Evolutionary conservation across 2,329 filamentous ascomycete species (phyloP), one percentile per base, ranked within the genome.

Genomic region (Scedosporium dehoogii): DNA sequence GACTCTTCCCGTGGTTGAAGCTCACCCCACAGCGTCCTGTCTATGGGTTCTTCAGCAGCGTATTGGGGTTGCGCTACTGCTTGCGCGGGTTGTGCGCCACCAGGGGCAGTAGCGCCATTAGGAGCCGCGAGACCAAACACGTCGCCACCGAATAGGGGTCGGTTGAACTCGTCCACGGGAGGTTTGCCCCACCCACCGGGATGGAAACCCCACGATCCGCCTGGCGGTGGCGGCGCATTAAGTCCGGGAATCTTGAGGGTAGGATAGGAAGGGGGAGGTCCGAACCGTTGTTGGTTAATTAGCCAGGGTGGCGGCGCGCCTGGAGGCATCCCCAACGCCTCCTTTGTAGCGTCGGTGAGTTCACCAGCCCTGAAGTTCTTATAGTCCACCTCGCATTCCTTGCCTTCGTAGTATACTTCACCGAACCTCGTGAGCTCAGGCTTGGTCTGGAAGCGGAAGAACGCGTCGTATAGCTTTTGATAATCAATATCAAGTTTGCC

Each of bases 321-420:
- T 14, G 91, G 90, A 23, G 92, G 90, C 79, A 99, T 97, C 69
- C 91, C 94, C 1, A 99, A 83, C 4, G 94, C 93, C 71, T 97
- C 93, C 70, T 91, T 93, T 48, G 97, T 82, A 68, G 91, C 87
- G 62, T 97, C 91, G 68, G 88, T 94, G 58, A 97, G 75, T 69
- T 97, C 92, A 42, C 94, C 94, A 1, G 94, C 91, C 66, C 92
- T 87, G 64, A 97, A 84, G 75, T 97, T 90, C 68, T 90, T 88
- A 66, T 96, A 83, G 72, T 97, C 96, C 0, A 94, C 96, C 75
- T 99, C 94, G 71, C 91, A 94, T 73, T 99, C 94, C 74, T 99
- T 99, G 72, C 94, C 94, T 75, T 99, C 94, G 73, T 97, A 97
- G 75, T 99, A 99, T n/a, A 99, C 92, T 74, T 99, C 94, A 48